phyloP scores from a whole-genome alignment of 352 stramenopile genomes.

The Phytopythium helicoides region DNA sequence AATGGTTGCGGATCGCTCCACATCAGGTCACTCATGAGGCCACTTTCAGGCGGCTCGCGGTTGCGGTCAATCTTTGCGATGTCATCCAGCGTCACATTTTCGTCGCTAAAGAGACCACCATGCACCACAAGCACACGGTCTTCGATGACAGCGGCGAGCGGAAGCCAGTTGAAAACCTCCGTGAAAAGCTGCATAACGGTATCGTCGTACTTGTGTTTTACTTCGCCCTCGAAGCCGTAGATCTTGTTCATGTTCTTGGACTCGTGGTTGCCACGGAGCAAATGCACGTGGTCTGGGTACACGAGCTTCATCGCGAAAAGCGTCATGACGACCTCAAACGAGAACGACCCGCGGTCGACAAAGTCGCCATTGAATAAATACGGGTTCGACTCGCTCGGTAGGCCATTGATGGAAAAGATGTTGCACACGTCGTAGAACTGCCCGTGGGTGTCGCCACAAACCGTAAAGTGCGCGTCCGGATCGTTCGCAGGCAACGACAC shows the following conservation, averaged over 20 bases:
- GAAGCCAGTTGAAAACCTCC: constrained; percentile 98
- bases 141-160: constrained; percentile 93
- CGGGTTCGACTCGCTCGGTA: constrained; percentile 93
- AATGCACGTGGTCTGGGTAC: constrained; percentile 91
- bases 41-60: constrained; percentile 93
- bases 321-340: constrained; percentile 97
- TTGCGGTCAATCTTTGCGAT: constrained; percentile 96
- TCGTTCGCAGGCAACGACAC: constrained; percentile 47
- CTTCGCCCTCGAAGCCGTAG: constrained; percentile 99
- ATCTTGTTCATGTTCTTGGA: constrained; percentile 99
- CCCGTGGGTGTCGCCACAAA: constrained; percentile 99
- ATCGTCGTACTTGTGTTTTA: constrained; percentile 99
- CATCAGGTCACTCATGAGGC: constrained; percentile 91
- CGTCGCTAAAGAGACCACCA: constrained; percentile 94
- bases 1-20: constrained; percentile 98
- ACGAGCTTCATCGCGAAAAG: constrained; percentile 97
- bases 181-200: constrained; percentile 99
- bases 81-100: constrained; percentile 92
- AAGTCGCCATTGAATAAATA: constrained; percentile 99
- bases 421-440: constrained; percentile 99
- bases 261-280: constrained; percentile 98
- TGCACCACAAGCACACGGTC: constrained; percentile 97
- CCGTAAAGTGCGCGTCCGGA: constrained; percentile 84
- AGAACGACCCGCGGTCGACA: constrained; percentile 98
- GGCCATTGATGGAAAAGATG: constrained; percentile 98